Evolutionary conservation across 306 rosid species (phyloP).

Genomic region (Nissolia schottii): DNA sequence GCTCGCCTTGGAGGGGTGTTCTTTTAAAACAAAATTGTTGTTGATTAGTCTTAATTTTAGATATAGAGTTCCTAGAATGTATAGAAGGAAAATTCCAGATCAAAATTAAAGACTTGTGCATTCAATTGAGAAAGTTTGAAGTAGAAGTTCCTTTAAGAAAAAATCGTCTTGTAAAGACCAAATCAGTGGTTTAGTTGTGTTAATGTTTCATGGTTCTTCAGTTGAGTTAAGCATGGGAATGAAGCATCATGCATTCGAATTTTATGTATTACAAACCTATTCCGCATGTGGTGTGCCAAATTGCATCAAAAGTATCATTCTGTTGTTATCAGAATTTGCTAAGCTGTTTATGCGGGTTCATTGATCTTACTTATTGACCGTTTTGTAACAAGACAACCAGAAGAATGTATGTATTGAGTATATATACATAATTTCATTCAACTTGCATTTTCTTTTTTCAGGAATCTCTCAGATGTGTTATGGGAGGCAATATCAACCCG

Average conservation of each 20-base stretch:
- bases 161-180: not conserved
- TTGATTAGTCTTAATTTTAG: not conserved
- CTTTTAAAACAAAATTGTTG: not conserved
- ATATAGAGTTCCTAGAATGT: not conserved
- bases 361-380: not conserved
- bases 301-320: not conserved
- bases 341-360: not conserved
- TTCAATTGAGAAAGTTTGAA: not conserved
- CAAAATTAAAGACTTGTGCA: not conserved
- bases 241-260: not conserved
- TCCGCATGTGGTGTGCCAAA: not conserved
- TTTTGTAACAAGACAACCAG: not conserved
- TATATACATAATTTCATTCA: slow-evolving; percentile 1
- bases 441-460: slow-evolving; percentile 37
- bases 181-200: not conserved
- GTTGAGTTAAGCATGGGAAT: not conserved
- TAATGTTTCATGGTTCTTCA: slow-evolving; percentile 7
- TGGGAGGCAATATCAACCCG: slow-evolving; percentile 76
- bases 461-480: slow-evolving; percentile 87
- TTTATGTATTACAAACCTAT: not conserved
- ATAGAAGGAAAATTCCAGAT: not conserved
- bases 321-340: not conserved
- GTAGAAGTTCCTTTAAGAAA: not conserved
- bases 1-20: not conserved
- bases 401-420: not conserved